Conservation (phyloP, 768 basidiomycete species). For the Crucibulum laeve region DNA sequence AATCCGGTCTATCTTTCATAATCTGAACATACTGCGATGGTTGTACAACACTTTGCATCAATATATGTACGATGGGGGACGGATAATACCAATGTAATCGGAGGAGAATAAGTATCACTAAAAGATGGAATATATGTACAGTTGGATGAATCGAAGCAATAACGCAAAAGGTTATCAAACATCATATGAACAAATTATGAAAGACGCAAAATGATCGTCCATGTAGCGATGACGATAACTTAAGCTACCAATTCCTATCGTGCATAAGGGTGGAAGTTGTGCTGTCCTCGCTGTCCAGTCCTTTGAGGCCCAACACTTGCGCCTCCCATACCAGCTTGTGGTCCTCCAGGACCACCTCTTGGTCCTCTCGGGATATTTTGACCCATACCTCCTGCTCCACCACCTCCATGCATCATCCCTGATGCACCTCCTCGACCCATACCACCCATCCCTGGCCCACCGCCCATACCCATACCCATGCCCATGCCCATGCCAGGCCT, state of each 20-base stretch:
- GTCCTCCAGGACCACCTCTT: slow-evolving; percentile 51
- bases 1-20: no score
- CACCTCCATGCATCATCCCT: slow-evolving; percentile 33
- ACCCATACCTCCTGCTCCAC: slow-evolving; percentile 35
- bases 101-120: slow-evolving; percentile 5
- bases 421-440: slow-evolving; percentile 36
- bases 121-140: neutral
- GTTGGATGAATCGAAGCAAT: neutral
- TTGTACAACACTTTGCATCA: no score
- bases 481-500: slow-evolving; percentile 20
- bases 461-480: slow-evolving; percentile 30
- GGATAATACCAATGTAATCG: no score
- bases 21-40: no score
- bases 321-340: slow-evolving; percentile 40
- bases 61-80: no score
- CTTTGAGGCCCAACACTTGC: slow-evolving; percentile 71
- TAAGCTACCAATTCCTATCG: slow-evolving; percentile 33
- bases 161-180: neutral
- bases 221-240: neutral
- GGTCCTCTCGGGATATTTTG: slow-evolving; percentile 66
- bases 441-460: slow-evolving; percentile 21
- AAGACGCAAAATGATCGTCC: neutral
- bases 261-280: slow-evolving; percentile 82
- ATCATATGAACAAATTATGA: neutral
- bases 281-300: slow-evolving; percentile 67